These are phyloP conservation scores for Xylaria nigripes DNA, from an alignment of 495 filamentous ascomycete genomes.

Conservation along the genomic window DNA sequence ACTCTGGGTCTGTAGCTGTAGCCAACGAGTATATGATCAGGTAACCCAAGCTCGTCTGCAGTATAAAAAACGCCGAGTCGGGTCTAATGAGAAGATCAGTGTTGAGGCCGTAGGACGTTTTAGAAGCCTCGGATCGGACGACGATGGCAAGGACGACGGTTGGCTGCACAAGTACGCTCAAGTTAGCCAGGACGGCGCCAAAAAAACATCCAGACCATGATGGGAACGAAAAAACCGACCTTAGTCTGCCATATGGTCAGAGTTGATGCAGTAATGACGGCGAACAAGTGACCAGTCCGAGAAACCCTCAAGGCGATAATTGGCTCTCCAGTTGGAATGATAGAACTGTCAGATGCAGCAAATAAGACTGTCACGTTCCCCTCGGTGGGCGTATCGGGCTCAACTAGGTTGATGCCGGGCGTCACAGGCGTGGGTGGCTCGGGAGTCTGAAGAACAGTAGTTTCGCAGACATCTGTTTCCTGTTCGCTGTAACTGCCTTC, in stretches of 20 bases:
- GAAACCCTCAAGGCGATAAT: slow-evolving; percentile 72
- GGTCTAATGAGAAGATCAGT: slow-evolving; percentile 78
- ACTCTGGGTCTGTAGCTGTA: slow-evolving; percentile 70
- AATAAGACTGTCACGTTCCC: slow-evolving; percentile 10
- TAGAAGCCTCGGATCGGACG: slow-evolving; percentile 66
- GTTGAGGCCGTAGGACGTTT: slow-evolving; percentile 79
- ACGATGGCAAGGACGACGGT: slow-evolving; percentile 81
- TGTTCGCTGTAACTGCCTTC: slow-evolving; percentile 17
- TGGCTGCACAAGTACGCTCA: slow-evolving; percentile 48
- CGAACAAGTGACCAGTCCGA: slow-evolving; percentile 78
- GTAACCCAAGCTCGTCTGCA: slow-evolving; percentile 82
- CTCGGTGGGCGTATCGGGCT: slow-evolving; percentile 37
- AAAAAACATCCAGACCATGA: background rate
- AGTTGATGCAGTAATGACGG: slow-evolving; percentile 72
- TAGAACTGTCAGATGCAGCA: slow-evolving; percentile 3
- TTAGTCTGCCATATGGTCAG: slow-evolving; percentile 93
- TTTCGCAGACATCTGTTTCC: slow-evolving; percentile 17
- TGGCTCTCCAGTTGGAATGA: slow-evolving; percentile 40
- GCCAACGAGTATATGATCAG: slow-evolving; percentile 91
- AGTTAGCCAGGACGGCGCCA: slow-evolving; percentile 14
- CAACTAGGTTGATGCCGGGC: slow-evolving; percentile 45
- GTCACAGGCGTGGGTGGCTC: slow-evolving; percentile 43
- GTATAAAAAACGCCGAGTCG: slow-evolving; percentile 81
- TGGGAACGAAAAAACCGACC: slow-evolving; percentile 43
- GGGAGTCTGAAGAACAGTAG: slow-evolving; percentile 27